Evolutionary conservation across 2,329 filamentous ascomycete genomes (phyloP).

Genomic region (Metarhizium humberi): DNA sequence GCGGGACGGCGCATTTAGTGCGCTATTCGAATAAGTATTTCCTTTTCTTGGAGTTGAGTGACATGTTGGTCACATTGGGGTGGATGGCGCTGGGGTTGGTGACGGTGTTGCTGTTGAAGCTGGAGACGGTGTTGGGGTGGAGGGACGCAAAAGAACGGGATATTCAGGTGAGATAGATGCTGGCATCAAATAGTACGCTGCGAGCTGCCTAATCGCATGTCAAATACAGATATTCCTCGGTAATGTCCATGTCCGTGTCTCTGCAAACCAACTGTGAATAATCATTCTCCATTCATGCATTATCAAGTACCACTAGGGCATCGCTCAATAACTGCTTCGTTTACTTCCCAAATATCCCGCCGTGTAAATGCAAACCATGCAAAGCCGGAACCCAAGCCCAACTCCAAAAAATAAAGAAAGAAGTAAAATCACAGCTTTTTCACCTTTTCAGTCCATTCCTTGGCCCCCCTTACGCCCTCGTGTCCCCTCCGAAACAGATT

Average conservation of each 20-base stretch:
- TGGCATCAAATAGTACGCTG: neutral
- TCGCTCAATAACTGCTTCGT: neutral
- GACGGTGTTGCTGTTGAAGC: neutral
- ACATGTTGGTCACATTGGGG: constrained; percentile 17
- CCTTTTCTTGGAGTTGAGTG: constrained; percentile 27
- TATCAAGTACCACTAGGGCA: neutral
- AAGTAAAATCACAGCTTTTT: constrained; percentile 20
- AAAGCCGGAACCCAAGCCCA: neutral
- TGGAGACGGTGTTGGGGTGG: neutral
- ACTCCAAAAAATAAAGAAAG: neutral
- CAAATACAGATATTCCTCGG: neutral
- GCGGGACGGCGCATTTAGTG: constrained; percentile 16
- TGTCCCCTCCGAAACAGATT: constrained; percentile 65
- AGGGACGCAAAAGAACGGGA: neutral
- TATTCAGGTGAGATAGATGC: neutral
- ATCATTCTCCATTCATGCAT: neutral
- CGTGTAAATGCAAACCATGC: neutral
- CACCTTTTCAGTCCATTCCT: constrained; percentile 59
- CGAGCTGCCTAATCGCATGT: neutral
- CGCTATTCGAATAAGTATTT: constrained; percentile 27
- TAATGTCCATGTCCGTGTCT: too few species aligned
- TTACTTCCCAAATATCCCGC: neutral
- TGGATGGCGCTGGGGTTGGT: constrained; percentile 17
- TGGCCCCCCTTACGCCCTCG: constrained; percentile 60
- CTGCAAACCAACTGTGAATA: neutral